Evolutionary conservation across 169 alveolate genomes (phyloP).

Genomic region (Pseudocohnilembus persalinus): DNA sequence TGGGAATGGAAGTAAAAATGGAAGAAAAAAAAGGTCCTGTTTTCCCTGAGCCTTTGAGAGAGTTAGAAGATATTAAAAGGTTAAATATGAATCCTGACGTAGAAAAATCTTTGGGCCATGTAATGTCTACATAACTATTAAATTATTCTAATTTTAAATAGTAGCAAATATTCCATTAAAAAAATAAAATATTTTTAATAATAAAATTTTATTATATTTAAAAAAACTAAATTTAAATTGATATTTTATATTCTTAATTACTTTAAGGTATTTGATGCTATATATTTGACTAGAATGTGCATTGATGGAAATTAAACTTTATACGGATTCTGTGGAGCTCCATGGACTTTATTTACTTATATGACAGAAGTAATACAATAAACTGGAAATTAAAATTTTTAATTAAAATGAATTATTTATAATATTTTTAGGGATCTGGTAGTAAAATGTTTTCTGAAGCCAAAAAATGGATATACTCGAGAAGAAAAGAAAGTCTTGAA

Average conservation of each 20-base stretch:
- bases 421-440: conserved; percentile 17
- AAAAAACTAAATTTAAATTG: no score
- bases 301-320: neutral
- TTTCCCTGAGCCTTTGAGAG: conserved; percentile 32
- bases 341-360: conserved; percentile 45
- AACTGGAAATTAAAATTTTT: no score
- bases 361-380: conserved; percentile 18
- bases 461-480: conserved; percentile 39
- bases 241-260: no score
- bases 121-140: no score
- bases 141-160: no score
- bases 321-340: conserved; percentile 44
- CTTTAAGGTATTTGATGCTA: neutral
- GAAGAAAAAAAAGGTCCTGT: conserved; percentile 49
- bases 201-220: no score
- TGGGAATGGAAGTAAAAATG: conserved; percentile 49
- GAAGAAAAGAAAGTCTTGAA: conserved; percentile 18
- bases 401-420: no score
- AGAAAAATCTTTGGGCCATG: conserved; percentile 2
- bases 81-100: conserved; percentile 31
- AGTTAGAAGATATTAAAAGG: conserved; percentile 19
- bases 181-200: no score
- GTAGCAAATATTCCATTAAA: no score
- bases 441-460: conserved; percentile 32
- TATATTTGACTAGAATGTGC: neutral